Conservation (phyloP, 495 filamentous ascomycete genomes). For the Sabuloglossum arenarium region DNA sequence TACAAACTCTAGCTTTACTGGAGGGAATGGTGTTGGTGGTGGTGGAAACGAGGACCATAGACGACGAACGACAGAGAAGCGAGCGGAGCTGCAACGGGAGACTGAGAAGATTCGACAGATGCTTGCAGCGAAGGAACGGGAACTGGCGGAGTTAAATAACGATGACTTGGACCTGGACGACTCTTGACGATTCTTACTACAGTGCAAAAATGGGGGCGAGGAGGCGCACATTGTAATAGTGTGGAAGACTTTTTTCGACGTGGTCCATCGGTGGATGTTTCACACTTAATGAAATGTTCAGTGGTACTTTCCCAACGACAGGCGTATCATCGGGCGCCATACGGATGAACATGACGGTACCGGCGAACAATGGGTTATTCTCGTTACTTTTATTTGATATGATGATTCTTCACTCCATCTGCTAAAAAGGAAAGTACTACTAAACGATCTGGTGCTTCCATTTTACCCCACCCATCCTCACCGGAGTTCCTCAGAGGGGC, state of each 20-base stretch:
- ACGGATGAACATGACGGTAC: not conserved
- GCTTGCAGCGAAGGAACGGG: slow-evolving; percentile 55
- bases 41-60: slow-evolving; percentile 5
- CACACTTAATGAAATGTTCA: not conserved
- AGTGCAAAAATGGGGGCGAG: not conserved
- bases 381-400: not conserved
- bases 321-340: no score
- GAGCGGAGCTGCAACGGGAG: slow-evolving; percentile 48
- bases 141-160: slow-evolving; percentile 34
- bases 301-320: not conserved
- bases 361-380: not conserved
- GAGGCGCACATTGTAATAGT: not conserved
- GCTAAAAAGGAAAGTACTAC: not conserved
- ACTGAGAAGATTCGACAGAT: slow-evolving; percentile 56
- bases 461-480: not conserved
- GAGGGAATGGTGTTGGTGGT: not conserved
- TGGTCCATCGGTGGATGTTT: not conserved
- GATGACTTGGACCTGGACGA: not conserved
- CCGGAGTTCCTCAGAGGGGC: not conserved
- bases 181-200: not conserved
- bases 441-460: not conserved
- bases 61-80: slow-evolving; percentile 26
- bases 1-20: not conserved
- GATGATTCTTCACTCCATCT: not conserved
- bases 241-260: not conserved